Evolutionary conservation across 2,329 filamentous ascomycete species (phyloP), one percentile per base, ranked within the genome.

Genomic region (Pseudogymnoascus sp.): DNA sequence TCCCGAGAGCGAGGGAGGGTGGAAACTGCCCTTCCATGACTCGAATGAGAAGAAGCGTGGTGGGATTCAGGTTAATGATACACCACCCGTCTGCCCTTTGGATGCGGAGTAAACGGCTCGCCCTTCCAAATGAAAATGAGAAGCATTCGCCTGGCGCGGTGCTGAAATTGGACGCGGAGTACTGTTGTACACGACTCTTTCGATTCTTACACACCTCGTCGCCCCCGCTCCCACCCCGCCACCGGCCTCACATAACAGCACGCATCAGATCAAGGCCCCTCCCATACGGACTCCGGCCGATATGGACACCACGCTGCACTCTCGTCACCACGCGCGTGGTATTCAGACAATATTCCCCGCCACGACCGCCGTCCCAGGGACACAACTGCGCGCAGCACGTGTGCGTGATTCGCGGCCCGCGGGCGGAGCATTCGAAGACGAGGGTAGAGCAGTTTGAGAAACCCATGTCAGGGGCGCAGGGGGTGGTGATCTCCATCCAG

Each of bases 1-100:
- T 2, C 91, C 91, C 0, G 88, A 93, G 76, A 80, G 76, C 21
- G 91, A 96, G 75, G 92, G 91, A 2, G 92, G 92, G 0, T 96
- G 91, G 91, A 86, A 83, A 60, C 75, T 96, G 74, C 91, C 91
- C 0, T 93, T 93, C 77, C 87, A 85, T 69, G 92, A 96, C 75
- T 88, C 84, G 62, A 79, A 83, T 62, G 88, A 95, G 81, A 90
- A 90, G 83, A 96, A 96, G 83, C 82, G 92, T 16, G 91, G 91
- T 6, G 92, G 91, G 0, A 90, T 96, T 67, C 92, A 96, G 77
- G 91, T 96, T 2, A 84, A 96, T 74, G 85, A 96, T 73, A 89
- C 82, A 25, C 79, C 88, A 7, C 91, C 91, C 1, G 84, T 87
- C 60, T 89, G 88, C 43, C 87, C 88, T 8, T 77, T 92, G 59